phyloP scores from a whole-genome alignment of 768 basidiomycete genomes.

The Lactarius tabidus region DNA sequence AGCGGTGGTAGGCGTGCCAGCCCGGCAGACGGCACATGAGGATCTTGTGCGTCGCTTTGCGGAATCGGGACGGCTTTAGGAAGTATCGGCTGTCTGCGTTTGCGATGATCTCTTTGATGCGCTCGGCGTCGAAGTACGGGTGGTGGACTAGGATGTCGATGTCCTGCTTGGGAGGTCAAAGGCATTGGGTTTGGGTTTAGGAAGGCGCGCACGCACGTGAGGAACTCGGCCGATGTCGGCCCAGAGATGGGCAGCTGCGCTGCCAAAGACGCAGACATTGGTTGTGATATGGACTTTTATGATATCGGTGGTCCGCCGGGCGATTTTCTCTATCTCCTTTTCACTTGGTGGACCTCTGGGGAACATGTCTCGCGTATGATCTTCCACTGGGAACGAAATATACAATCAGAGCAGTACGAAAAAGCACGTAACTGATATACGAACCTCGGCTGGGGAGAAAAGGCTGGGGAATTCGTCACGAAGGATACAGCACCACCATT shows the following conservation, averaged over 20 bases:
- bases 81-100: conserved; percentile 6
- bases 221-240: conserved; percentile 8
- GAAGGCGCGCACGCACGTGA: neutral
- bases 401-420: neutral
- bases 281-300: neutral
- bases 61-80: neutral
- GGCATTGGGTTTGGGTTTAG: neutral
- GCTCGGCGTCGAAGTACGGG: neutral
- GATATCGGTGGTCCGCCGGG: conserved; percentile 15
- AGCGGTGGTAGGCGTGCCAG: neutral
- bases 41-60: neutral
- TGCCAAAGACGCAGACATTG: conserved; percentile 14
- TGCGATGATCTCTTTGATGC: neutral
- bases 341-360: conserved; percentile 4
- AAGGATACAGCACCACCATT: neutral
- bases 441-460: neutral
- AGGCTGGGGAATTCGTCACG: neutral
- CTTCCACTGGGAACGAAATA: neutral
- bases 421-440: neutral
- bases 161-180: neutral
- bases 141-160: conserved; percentile 3
- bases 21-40: conserved; percentile 19
- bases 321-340: conserved; percentile 12
- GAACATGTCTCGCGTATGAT: neutral
- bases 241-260: conserved; percentile 11